Percentiles rank a stretch among this genome's conserved stretches.
phyloP scores from a whole-genome alignment of 805 yeast species.

The Candida easanensis region DNA sequence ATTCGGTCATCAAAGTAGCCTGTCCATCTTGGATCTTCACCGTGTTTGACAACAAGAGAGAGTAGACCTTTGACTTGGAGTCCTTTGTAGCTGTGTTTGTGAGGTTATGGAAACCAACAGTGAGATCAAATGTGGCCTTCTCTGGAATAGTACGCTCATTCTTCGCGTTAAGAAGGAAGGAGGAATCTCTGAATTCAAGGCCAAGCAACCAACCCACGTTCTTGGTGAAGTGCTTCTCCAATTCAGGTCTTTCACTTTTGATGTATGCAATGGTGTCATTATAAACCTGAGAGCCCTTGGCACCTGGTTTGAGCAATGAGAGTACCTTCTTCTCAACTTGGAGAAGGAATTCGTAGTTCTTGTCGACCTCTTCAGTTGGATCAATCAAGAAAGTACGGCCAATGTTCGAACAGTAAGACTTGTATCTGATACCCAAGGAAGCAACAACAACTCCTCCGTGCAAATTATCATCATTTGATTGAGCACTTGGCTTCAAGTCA shows the following conservation, averaged over 20 bases:
- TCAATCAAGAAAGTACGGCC: slow-evolving; percentile 88
- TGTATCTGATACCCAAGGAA: slow-evolving; percentile 83
- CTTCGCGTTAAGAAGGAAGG: slow-evolving; percentile 68
- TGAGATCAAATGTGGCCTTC: slow-evolving; percentile 72
- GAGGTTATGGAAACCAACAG: slow-evolving; percentile 73
- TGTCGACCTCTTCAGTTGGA: slow-evolving; percentile 76
- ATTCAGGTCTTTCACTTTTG: slow-evolving; percentile 59
- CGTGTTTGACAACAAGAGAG: slow-evolving; percentile 78
- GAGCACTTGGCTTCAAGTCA: slow-evolving; percentile 81
- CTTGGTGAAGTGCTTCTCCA: slow-evolving; percentile 63
- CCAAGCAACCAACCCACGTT: slow-evolving; percentile 89
- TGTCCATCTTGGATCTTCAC: slow-evolving; percentile 58
- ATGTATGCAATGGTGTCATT: slow-evolving; percentile 59
- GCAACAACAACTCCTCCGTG: slow-evolving; percentile 79
- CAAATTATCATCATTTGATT: slow-evolving; percentile 61
- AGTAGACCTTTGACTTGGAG: slow-evolving; percentile 56
- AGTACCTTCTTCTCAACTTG: slow-evolving; percentile 67
- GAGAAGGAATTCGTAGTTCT: slow-evolving; percentile 73
- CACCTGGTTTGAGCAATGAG: slow-evolving; percentile 61
- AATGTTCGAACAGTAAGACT: slow-evolving; percentile 82
- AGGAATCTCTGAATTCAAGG: slow-evolving; percentile 81
- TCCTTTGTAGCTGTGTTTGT: slow-evolving; percentile 43
- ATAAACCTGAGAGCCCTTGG: slow-evolving; percentile 60
- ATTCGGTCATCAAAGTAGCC: slow-evolving; percentile 68
- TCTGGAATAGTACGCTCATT: slow-evolving; percentile 64